Conservation (phyloP, 140 eudicot species). For the Flaveria floridana region DNA sequence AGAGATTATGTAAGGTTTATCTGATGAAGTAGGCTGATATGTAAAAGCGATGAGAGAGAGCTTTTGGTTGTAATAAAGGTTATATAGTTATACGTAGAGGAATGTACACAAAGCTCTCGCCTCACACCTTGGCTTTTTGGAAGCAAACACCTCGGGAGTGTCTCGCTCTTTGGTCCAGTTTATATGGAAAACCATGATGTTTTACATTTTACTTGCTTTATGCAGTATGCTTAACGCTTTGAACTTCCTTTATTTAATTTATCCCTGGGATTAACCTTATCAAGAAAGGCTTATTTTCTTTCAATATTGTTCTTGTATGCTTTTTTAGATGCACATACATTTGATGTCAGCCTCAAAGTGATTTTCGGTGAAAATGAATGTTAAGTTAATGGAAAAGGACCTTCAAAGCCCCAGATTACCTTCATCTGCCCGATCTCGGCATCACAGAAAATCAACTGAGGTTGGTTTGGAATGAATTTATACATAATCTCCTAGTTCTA, state of each 20-base stretch:
- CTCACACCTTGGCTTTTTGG: neutral
- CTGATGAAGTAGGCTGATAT: neutral
- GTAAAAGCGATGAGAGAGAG: neutral
- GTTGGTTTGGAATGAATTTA: slow-evolving; percentile 33
- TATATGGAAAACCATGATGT: neutral
- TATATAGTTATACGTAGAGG: neutral
- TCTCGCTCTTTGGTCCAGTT: neutral
- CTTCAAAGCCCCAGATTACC: slow-evolving; percentile 43
- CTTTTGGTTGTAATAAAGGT: neutral
- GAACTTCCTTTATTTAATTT: neutral
- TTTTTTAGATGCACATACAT: slow-evolving; percentile 32
- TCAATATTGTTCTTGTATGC: slow-evolving; percentile 1
- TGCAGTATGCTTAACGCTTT: neutral
- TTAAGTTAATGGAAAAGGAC: slow-evolving; percentile 35
- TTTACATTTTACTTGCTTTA: slow-evolving; percentile 6
- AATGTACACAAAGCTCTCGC: neutral
- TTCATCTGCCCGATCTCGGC: slow-evolving; percentile 48
- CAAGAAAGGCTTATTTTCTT: neutral
- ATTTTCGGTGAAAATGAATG: slow-evolving; percentile 23
- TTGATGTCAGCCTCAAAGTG: slow-evolving; percentile 24
- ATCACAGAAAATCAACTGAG: slow-evolving; percentile 54
- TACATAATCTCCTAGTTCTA: neutral
- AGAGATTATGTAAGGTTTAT: neutral
- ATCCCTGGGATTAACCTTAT: neutral
- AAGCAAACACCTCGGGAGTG: too few relatives aligned